Evolutionary conservation across 2,329 filamentous ascomycete species (phyloP), one percentile per base, ranked within the genome.

Genomic region (Diaporthe amygdali): DNA sequence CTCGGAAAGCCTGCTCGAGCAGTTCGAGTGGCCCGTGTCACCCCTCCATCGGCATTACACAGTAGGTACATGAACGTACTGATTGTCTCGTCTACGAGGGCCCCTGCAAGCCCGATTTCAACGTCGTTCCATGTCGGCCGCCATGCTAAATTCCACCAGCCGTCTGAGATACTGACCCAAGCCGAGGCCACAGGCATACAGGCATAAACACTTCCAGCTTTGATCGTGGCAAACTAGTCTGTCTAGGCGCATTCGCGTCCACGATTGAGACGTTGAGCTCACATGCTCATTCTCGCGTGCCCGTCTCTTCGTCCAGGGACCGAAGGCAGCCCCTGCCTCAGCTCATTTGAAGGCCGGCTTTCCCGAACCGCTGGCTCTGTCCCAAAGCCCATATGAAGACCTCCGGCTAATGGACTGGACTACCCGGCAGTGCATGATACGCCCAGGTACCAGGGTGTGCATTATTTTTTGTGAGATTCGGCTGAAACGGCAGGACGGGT

Each of bases 221-320:
- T 22, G 44, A 39, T 49, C 52, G 34, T 34, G 37, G 25, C 41
- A 46, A 30, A 56, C 44, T 61, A 37, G 25, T 37, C 22, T 37
- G 12, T 30, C 66, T 47, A 51, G 44, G 32, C 66, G 27, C 59
- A n/a, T 47, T 63, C 10, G 66, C 49, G 46, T 22, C 46, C 22
- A 25, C 32, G 20, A 37, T 20, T 22, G 25, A 51, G 51, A 39
- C 41, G 55, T 37, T 46, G 44, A 54, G 46, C 34, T 55, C 55
- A 67, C 66, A 32, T 68, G 34, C n/a, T 34, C 25, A 44, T 49
- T 37, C 39, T 34, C 20, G 27, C 37, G 39, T 68, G 27, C 56
- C 59, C 69, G 55, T 72, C 68, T 47, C 63, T 61, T 73, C 56
- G 22, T 71, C 49, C 69, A 66, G 64, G 56, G 49, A 71, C 22